Conservation (phyloP, 768 basidiomycete genomes). For the Psilocybe azurescens region DNA sequence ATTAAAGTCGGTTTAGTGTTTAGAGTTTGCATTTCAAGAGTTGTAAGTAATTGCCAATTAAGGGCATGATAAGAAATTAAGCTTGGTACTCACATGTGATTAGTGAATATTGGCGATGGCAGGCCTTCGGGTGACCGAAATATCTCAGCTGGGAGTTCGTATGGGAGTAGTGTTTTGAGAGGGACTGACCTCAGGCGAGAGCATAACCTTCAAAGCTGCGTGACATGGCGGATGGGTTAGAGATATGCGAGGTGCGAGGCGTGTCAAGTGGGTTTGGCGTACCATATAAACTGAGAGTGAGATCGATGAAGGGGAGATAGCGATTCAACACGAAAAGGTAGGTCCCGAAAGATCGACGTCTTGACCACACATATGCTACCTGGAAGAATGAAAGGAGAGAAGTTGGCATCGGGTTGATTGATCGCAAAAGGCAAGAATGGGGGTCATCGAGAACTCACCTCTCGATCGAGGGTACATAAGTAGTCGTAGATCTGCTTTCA, state of each 20-base stretch:
- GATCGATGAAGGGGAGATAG: constrained; percentile 25
- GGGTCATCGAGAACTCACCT: constrained; percentile 10
- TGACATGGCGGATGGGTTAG: background rate
- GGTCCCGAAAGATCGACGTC: constrained; percentile 18
- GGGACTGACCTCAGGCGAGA: constrained; percentile 9
- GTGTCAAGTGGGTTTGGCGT: background rate
- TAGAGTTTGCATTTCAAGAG: background rate
- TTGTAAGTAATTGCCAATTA: background rate
- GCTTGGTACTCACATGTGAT: constrained; percentile 11
- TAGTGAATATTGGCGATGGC: constrained; percentile 10
- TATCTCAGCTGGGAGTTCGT: background rate
- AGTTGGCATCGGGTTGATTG: background rate
- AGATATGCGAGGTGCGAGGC: background rate
- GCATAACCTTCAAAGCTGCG: constrained; percentile 13
- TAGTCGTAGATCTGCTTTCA: constrained; percentile 23
- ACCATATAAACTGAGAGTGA: constrained; percentile 17
- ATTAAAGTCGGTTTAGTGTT: background rate
- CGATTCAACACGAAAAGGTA: constrained; percentile 23
- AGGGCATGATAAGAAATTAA: background rate
- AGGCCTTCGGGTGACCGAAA: constrained; percentile 1
- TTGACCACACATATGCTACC: constrained; percentile 24
- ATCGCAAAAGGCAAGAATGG: background rate
- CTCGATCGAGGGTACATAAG: constrained; percentile 26
- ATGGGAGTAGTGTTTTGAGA: background rate
- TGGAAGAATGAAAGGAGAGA: background rate